Base-by-base conservation (phyloP, 139 green algal species). In the Desmodesmus armatus region DNA sequence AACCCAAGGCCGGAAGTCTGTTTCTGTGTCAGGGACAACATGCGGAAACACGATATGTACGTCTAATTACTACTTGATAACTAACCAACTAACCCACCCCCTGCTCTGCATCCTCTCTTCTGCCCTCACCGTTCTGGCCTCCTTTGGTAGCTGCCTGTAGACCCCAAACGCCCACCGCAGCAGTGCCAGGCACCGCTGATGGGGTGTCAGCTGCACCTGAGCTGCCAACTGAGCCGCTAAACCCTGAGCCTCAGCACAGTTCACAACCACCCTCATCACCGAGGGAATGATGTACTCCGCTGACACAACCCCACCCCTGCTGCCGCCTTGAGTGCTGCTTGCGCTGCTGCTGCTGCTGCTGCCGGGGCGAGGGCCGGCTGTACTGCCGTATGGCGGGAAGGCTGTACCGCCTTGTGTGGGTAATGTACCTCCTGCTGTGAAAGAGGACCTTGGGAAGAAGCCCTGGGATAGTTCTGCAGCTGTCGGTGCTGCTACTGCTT, bases 141-240 rank as follows among this genome's bases (percentile, higher is more conserved):
- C 79, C 6, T 62, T 44, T 17, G 79, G 79, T 44, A 85, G 44
- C 27, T 85, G 79, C 0, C 51, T 33, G 29, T 85, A 85, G 27
- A 85, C 79, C 2, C 65, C 79, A 85, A 78, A 85, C 5, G 79
- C 79, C 79, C 79, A 85, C 17, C 44, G 40, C 79, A 85, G 67
- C 65, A 85, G 5, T 2, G 62, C 62, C 43, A 85, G 33, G 65
- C 65, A 78, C 31, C 79, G 79, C 65, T 85, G 79, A 41, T 85
- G 79, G 13, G 65, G 79, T 47, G 79, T 85, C 65, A 77, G 5
- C 2, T 66, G 43, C 21, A 27, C 17, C 51, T 66, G 37, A 9
- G 31, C 35, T 2, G 21, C n/a, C 65, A 85, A 41, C 31, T 58
- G 11, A 40, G 6, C 6, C 0, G 3, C 21, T 15, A 85, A 44